phyloP scores from a whole-genome alignment of 495 filamentous ascomycete genomes.

The Neurospora sp. region DNA sequence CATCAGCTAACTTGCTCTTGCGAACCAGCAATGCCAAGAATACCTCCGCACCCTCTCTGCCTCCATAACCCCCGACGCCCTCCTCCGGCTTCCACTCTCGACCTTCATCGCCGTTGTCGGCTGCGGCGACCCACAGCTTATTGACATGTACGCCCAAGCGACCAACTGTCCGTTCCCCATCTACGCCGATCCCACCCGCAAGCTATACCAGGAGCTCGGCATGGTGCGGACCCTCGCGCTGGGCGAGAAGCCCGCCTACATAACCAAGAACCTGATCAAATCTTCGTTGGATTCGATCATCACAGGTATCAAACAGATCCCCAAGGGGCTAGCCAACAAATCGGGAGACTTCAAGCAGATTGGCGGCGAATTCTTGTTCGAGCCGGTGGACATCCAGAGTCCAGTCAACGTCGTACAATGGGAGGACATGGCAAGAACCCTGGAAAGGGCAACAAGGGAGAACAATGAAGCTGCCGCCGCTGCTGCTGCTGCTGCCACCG shows the following conservation, averaged over 20 bases:
- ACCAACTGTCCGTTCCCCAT: conserved; percentile 69
- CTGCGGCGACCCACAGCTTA: conserved; percentile 66
- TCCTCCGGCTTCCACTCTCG: conserved; percentile 42
- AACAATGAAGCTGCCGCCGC: not conserved
- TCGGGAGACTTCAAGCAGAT: conserved; percentile 61
- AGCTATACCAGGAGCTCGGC: conserved; percentile 60
- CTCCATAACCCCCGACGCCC: conserved; percentile 46
- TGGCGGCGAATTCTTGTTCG: conserved; percentile 80
- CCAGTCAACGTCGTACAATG: conserved; percentile 22
- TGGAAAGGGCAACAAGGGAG: conserved; percentile 11
- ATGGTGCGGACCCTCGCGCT: conserved; percentile 56
- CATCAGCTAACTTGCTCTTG: conserved; percentile 1
- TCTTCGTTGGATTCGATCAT: conserved; percentile 40
- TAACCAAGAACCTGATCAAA: conserved; percentile 38
- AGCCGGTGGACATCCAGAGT: conserved; percentile 30
- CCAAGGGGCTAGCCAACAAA: conserved; percentile 44
- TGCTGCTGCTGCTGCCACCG: not conserved
- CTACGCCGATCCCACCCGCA: conserved; percentile 64
- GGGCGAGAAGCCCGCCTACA: conserved; percentile 59
- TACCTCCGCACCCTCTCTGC: conserved; percentile 56
- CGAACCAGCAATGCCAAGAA: conserved; percentile 56
- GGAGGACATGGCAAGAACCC: conserved; percentile 13
- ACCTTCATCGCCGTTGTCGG: conserved; percentile 68
- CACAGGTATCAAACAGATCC: conserved; percentile 46
- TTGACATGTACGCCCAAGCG: conserved; percentile 52